Percentiles rank a stretch among this genome's conserved stretches.
Conservation (phyloP, 345 rosid species). For the Anacardium occidentale region DNA sequence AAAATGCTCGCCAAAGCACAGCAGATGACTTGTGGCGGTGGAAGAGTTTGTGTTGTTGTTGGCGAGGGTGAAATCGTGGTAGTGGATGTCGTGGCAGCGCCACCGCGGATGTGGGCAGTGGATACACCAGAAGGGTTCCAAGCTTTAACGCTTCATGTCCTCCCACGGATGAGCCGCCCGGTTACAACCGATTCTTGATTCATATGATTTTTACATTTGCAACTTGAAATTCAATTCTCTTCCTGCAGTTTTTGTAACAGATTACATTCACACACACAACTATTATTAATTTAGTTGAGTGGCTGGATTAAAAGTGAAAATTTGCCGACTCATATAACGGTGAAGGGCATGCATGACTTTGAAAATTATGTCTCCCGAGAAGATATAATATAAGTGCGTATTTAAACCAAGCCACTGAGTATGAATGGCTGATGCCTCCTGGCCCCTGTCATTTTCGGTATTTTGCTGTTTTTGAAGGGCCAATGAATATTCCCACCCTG, state of each 20-base stretch:
- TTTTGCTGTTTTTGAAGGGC: too few relatives aligned
- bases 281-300: not conserved
- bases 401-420: too few relatives aligned
- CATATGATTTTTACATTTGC: not conserved
- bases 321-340: too few relatives aligned
- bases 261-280: not conserved
- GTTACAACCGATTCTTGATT: not conserved
- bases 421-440: too few relatives aligned
- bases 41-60: slow-evolving; percentile 37
- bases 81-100: slow-evolving; percentile 33
- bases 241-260: too few relatives aligned
- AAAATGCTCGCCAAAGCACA: slow-evolving; percentile 37
- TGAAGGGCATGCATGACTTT: too few relatives aligned
- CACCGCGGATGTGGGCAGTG: slow-evolving; percentile 29
- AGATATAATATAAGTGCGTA: too few relatives aligned
- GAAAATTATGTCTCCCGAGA: too few relatives aligned
- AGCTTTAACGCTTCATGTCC: slow-evolving; percentile 35
- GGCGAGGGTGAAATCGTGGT: slow-evolving; percentile 29
- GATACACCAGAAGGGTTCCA: slow-evolving; percentile 35
- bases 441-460: too few relatives aligned
- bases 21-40: slow-evolving; percentile 42
- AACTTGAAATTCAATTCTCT: too few relatives aligned
- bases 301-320: not conserved
- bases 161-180: slow-evolving; percentile 41
- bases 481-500: too few relatives aligned